Evolutionary conservation across 2,329 filamentous ascomycete genomes (phyloP).

Genomic region (Fusarium veterinarium): DNA sequence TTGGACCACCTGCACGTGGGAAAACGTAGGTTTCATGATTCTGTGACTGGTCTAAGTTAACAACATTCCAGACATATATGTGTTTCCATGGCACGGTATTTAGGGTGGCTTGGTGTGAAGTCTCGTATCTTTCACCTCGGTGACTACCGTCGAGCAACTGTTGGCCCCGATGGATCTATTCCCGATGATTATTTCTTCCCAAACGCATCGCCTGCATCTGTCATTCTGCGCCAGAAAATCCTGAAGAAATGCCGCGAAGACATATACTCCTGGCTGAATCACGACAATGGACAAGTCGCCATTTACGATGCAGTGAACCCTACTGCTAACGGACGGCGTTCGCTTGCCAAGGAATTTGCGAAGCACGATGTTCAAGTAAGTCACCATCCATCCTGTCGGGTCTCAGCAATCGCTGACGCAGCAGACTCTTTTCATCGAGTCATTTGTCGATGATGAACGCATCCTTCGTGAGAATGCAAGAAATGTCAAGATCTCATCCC

Average conservation of each 20-base stretch:
- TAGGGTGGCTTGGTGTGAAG: constrained; percentile 97
- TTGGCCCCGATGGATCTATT: constrained; percentile 84
- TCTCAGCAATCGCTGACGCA: neutral
- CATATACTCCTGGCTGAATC: constrained; percentile 94
- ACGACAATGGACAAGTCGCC: constrained; percentile 97
- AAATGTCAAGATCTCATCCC: constrained; percentile 97
- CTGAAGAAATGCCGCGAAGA: constrained; percentile 97
- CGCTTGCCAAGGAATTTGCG: constrained; percentile 94
- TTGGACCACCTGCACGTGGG: constrained; percentile 91
- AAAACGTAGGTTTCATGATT: constrained; percentile 76
- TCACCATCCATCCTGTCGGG: neutral
- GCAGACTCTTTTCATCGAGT: constrained; percentile 96
- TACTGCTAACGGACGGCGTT: constrained; percentile 81
- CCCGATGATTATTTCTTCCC: constrained; percentile 99
- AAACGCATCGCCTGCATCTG: constrained; percentile 89
- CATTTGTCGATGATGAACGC: constrained; percentile 89
- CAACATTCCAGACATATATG: constrained; percentile 78
- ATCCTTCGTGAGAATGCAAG: constrained; percentile 97
- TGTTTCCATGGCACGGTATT: constrained; percentile 92
- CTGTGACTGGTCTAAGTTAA: constrained; percentile 25
- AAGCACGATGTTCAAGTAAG: constrained; percentile 92
- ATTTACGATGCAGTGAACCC: constrained; percentile 99
- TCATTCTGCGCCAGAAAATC: constrained; percentile 96
- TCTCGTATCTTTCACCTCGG: constrained; percentile 97
- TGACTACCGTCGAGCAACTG: constrained; percentile 92